Base-by-base conservation (phyloP, 2,329 filamentous ascomycete species). In the Coniochaeta hoffmannii region DNA sequence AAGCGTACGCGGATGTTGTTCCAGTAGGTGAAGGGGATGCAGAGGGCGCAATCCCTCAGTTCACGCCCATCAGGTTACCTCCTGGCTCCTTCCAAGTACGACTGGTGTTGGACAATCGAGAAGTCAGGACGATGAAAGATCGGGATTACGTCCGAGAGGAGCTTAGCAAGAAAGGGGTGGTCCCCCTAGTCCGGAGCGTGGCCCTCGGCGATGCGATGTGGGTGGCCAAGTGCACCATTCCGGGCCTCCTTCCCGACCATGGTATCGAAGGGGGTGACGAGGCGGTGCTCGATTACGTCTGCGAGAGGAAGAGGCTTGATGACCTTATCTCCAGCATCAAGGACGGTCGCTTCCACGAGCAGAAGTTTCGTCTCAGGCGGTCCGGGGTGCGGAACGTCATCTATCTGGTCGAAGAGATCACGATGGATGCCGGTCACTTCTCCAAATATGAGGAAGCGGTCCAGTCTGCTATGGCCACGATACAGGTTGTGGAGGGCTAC, bases 261-360 rank as follows among this genome's bases (percentile, higher is more conserved):
- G 86, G 86, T 12, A 73, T 75, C 1, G 81, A 86, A 63, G 22
- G 41, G 8, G 26, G 86, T 15, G 79, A 83, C 57, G 88, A 92
- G 66, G 71, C 93, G 12, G 82, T 90, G 50, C 75, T 94, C 4
- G 89, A 93, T 68, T 90, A 86, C 77, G 89, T 94, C 46, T 80
- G 91, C 1, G 89, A 94, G 70, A 80, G 89, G 58, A 94, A 94
- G 66, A 79, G 89, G 9, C 78, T 92, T 0, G 89, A 93, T 64
- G 89, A 94, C 66, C 73, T 94, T 50, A 79, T 93, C n/a, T 75
- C 79, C 53, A 91, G 87, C 59, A 90, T 94, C 71, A 90, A 88
- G 68, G 89, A 93, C 59, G 88, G 88, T 1, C 83, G 89, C 2
- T 93, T 91, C 62, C 86, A 87, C 61, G 89, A 94, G 67, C 89